Evolutionary conservation across 176 grass and related monocot species (phyloP), one percentile per base, ranked within the genome.

Genomic region (Oryza glumipatula): DNA sequence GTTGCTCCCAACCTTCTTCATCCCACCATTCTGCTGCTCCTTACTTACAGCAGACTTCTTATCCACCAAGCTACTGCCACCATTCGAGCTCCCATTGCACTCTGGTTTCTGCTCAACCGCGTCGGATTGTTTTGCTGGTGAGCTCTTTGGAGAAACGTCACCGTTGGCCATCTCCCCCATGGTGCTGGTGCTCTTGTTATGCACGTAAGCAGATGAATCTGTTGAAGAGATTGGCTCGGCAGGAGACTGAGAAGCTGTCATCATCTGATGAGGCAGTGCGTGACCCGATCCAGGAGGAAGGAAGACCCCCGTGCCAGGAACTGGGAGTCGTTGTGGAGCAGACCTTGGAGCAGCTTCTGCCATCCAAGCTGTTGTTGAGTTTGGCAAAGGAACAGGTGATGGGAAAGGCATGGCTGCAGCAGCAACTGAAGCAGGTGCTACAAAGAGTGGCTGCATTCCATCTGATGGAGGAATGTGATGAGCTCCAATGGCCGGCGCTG

Each of bases 251-350:
- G 90, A 82, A 28, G 36, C 66, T 56, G 83, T 80, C 47, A 85
- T 65, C 82, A 73, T 89, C 72, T 92, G 85, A 84, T 85, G 80
- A 67, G 83, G 83, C 43, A 85, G 48, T 14, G 41, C 80, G 32
- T 83, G 90, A 9, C 63, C 83, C n/a, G 90, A 92, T 65, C 90
- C 90, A 11, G 90, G 90, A 32, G 93, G 93, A 51, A 95, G 88
- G 77, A 92, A 95, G 43, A 95, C 93, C n/a, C 93, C 93, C 63
- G 93, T 95, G 24, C 93, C 93, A 16, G 93, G 93, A 78, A 89
- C 82, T 49, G 88, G 93, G 35, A 84, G 72, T 48, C 90, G 79
- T 38, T 86, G 80, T 2, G 72, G 72, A 14, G 85, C 26, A 80
- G 86, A 83, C 75, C 90, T 92, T 45, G 88, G 71, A 80, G 88